Evolutionary conservation across 2,329 filamentous ascomycete genomes (phyloP).

Genomic region (Macrophomina tecta): DNA sequence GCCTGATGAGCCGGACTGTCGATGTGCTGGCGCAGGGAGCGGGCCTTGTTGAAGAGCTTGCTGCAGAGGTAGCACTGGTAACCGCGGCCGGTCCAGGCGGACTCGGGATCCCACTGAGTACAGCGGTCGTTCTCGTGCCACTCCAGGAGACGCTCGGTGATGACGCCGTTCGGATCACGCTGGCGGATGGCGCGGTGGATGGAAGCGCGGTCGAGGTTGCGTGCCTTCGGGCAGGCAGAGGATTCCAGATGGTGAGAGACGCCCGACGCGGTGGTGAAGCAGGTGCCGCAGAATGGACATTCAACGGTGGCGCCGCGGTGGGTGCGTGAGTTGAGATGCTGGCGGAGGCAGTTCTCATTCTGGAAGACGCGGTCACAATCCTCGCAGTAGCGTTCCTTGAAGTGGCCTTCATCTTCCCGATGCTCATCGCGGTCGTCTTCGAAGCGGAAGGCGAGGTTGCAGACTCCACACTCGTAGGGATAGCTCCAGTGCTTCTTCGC

Average conservation of each 20-base stretch:
- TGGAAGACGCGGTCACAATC: constrained; percentile 33
- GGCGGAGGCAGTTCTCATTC: constrained; percentile 33
- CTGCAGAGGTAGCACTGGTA: constrained; percentile 65
- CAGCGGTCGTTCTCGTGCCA: constrained; percentile 46
- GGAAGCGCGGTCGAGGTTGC: constrained; percentile 53
- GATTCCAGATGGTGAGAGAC: constrained; percentile 63
- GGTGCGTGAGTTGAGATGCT: constrained; percentile 62
- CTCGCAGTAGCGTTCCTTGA: constrained; percentile 30
- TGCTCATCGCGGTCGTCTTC: constrained; percentile 28
- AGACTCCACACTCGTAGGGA: constrained; percentile 24
- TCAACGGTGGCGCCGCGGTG: constrained; percentile 54
- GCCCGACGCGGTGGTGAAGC: constrained; percentile 59
- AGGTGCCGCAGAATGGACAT: constrained; percentile 63
- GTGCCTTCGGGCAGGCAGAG: constrained; percentile 57
- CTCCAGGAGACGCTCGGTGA: constrained; percentile 60
- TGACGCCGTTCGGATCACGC: constrained; percentile 55
- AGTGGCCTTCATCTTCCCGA: constrained; percentile 32
- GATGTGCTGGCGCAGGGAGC: constrained; percentile 59
- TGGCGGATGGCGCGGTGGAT: constrained; percentile 55
- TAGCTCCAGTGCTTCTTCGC: constrained; percentile 1
- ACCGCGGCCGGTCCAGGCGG: constrained; percentile 52
- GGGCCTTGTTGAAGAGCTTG: constrained; percentile 46
- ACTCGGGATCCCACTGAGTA: constrained; percentile 43
- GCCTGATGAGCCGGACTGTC: constrained; percentile 59
- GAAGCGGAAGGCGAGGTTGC: constrained; percentile 15